phyloP scores from a whole-genome alignment of 352 stramenopile genomes.

The Salisapilia sapeloensis region DNA sequence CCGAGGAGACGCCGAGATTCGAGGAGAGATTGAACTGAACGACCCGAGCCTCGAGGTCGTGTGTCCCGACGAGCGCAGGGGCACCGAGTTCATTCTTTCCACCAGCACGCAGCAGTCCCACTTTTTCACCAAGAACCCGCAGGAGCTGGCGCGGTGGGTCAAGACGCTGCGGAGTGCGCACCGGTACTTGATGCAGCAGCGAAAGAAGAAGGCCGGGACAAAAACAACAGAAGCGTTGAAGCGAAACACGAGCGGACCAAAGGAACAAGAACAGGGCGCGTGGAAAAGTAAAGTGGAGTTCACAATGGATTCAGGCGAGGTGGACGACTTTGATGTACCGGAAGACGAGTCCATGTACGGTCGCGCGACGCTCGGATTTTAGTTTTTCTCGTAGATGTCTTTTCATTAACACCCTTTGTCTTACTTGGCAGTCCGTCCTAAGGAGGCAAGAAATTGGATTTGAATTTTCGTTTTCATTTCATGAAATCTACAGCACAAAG shows the following conservation, averaged over 20 bases:
- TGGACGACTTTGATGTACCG: slow-evolving; percentile 11
- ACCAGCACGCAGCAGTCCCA: slow-evolving; percentile 74
- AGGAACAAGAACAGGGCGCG: slow-evolving; percentile 10
- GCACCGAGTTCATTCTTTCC: slow-evolving; percentile 65
- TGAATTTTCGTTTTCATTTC: too few relatives aligned
- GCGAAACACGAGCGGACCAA: slow-evolving; percentile 3
- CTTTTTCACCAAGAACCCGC: slow-evolving; percentile 59
- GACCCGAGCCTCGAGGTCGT: slow-evolving; percentile 71
- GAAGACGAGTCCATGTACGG: slow-evolving; percentile 74
- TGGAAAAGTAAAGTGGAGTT: slow-evolving; percentile 8
- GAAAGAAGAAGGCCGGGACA: slow-evolving; percentile 11
- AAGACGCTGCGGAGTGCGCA: slow-evolving; percentile 57
- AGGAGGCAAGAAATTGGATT: too few relatives aligned
- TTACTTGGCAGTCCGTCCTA: too few relatives aligned
- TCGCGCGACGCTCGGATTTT: slow-evolving; percentile 67
- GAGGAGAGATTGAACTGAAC: slow-evolving; percentile 62
- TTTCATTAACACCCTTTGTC: too few relatives aligned
- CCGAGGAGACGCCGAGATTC: slow-evolving; percentile 61
- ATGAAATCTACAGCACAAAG: slow-evolving; percentile 74
- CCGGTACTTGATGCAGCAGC: slow-evolving; percentile 33
- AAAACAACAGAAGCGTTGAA: slow-evolving; percentile 12
- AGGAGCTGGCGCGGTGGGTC: slow-evolving; percentile 67
- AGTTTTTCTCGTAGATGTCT: too few relatives aligned
- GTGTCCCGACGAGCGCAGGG: slow-evolving; percentile 40
- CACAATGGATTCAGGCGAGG: slow-evolving; percentile 15